Evolutionary conservation across 140 eudicot genomes (phyloP), one percentile per base, ranked within the genome.

Genomic region (Anethum foeniculum): DNA sequence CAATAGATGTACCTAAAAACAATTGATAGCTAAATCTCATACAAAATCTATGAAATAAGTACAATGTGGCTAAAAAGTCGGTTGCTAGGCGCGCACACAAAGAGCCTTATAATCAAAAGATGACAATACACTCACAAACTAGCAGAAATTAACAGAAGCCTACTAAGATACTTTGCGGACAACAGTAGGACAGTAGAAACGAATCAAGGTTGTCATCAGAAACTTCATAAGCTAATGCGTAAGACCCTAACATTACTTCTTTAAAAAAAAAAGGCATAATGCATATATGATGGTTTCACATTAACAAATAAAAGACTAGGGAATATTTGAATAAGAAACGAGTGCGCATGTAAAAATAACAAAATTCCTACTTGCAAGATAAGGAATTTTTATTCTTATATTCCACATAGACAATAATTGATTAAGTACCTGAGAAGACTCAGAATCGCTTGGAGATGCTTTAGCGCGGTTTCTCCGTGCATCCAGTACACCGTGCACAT

Each of bases 401-500:
- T 39, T 11, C 1, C 4, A 54, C 54, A 73, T 1, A 58, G 77
- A 39, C 74, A 13, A 16, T 5, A 15, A 75, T 13, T 46, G 47
- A 47, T 78, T 18, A 60, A 38, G 46, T 84, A 94, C 97, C 97
- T 92, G 94, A 84, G 98, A 92, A 82, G 90, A 67, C 77, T 90
- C 97, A 21, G 96, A 68, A 82, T 94, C 98, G 84, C 76, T 82
- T 11, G 97, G 89, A 14, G 96, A 89, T 80, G 93, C 93, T 88
- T 92, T 94, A 32, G 98, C 97, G 27, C 94, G 97, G 81, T 88
- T 89, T 85, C 98, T 90, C 15, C 98, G 90, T 62, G 91, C 98
- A 83, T 94, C 96, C 79, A 94, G 90, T 71, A 94, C 90, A 77
- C 94, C 98, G 79, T 94, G 98, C 86, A 94, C 98, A 67, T 94